These are phyloP conservation scores for Cercophora sp. DNA, from an alignment of 495 filamentous ascomycete genomes.

Conservation along the genomic window DNA sequence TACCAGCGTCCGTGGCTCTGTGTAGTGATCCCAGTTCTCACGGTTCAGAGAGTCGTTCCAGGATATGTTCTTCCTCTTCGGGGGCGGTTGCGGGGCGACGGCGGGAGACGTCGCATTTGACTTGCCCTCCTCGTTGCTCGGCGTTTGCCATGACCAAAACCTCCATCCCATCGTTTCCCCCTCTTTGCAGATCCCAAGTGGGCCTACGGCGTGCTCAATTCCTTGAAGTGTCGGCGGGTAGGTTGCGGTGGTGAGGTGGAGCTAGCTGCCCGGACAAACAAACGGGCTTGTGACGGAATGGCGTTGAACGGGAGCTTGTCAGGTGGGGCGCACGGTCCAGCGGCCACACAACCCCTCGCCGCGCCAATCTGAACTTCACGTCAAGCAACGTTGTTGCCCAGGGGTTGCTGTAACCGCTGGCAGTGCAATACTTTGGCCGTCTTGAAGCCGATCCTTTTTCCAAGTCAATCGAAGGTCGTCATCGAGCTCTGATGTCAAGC, in stretches of 20 bases:
- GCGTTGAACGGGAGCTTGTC: no score
- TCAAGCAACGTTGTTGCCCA: no score
- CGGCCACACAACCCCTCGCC: no score
- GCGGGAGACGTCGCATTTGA: neutral
- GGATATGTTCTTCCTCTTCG: slow-evolving; percentile 34
- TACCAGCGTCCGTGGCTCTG: slow-evolving; percentile 60
- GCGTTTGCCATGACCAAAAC: neutral
- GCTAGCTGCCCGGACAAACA: no score
- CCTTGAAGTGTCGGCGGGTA: neutral
- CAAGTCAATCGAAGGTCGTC: no score
- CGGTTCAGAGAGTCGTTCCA: slow-evolving; percentile 51
- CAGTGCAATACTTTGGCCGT: no score
- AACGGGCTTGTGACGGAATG: no score
- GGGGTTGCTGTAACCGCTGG: no score
- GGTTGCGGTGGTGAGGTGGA: neutral
- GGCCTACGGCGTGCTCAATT: neutral
- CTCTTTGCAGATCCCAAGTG: neutral
- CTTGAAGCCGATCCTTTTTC: no score
- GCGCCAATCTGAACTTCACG: no score
- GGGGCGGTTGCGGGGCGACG: slow-evolving; percentile 1
- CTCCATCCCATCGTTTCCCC: slow-evolving; percentile 2
- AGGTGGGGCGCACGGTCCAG: no score
- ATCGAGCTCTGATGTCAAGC: no score
- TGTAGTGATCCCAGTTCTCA: slow-evolving; percentile 63
- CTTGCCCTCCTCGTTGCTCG: neutral